Percentiles rank a stretch among this genome's conserved stretches.
Evolutionary conservation across 1,284 basidiomycete genomes (phyloP).

Genomic region (Schizophyllum amplum): DNA sequence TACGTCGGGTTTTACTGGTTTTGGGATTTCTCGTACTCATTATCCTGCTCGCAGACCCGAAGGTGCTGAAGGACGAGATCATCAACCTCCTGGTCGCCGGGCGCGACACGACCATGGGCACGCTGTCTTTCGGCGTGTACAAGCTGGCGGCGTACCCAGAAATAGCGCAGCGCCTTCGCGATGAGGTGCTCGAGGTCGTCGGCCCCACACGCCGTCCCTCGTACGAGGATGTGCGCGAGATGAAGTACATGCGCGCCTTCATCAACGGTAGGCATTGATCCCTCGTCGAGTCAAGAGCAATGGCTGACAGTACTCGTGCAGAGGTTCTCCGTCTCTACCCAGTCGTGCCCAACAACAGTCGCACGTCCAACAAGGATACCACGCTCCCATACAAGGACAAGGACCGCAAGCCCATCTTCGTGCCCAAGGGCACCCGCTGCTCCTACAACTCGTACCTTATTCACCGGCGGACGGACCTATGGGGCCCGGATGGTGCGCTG

Average conservation of each 20-base stretch:
- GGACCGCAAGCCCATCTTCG: not conserved
- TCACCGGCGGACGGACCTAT: slow-evolving; percentile 30
- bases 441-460: slow-evolving; percentile 25
- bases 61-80: slow-evolving; percentile 15
- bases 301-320: too few relatives aligned
- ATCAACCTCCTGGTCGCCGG: slow-evolving; percentile 23
- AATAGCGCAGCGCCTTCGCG: slow-evolving; percentile 31
- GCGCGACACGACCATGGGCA: slow-evolving; percentile 18
- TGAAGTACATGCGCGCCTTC: too few relatives aligned
- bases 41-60: not conserved
- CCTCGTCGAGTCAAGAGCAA: too few relatives aligned
- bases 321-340: too few relatives aligned
- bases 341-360: too few relatives aligned
- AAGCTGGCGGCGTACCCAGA: slow-evolving; percentile 23
- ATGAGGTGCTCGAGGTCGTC: too few relatives aligned
- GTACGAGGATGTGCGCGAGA: slow-evolving; percentile 11
- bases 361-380: too few relatives aligned
- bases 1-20: slow-evolving; percentile 15
- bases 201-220: slow-evolving; percentile 9
- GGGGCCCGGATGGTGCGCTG: slow-evolving; percentile 30
- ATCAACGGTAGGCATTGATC: too few relatives aligned
- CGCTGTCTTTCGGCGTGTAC: slow-evolving; percentile 23
- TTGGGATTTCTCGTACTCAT: slow-evolving; percentile 12
- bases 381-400: too few relatives aligned
- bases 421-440: not conserved